Evolutionary conservation across 2,329 filamentous ascomycete species (phyloP).

Genomic region (Ceratocystis smalleyi): DNA sequence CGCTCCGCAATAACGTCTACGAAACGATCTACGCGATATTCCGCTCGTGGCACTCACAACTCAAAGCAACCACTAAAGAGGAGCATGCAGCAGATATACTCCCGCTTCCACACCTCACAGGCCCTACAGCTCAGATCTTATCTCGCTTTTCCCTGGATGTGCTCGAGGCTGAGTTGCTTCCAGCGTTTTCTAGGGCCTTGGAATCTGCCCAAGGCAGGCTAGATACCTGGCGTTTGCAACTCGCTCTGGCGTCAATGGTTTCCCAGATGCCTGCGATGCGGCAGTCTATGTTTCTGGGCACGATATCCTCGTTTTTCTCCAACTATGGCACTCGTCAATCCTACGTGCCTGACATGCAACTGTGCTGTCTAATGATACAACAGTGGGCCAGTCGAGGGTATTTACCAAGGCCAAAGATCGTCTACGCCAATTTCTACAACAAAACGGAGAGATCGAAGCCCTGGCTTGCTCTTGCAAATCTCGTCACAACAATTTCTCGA

Average conservation of each 20-base stretch:
- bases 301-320: conserved; percentile 15
- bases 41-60: neutral
- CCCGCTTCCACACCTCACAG: conserved; percentile 13
- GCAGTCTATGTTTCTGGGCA: conserved; percentile 17
- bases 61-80: neutral
- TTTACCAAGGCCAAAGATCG: neutral
- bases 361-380: conserved; percentile 18
- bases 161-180: neutral
- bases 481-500: conserved; percentile 8
- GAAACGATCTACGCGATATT: conserved; percentile 2
- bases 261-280: conserved; percentile 18
- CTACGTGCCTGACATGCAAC: conserved; percentile 14
- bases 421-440: conserved; percentile 3
- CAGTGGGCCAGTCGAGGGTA: conserved; percentile 19
- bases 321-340: neutral
- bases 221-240: conserved; percentile 8
- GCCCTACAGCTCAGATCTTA: conserved; percentile 7
- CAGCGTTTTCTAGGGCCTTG: neutral
- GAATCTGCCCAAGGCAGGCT: neutral
- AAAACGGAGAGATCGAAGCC: neutral
- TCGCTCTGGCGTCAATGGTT: conserved; percentile 18
- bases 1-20: neutral
- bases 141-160: conserved; percentile 6
- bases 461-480: conserved; percentile 8
- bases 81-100: neutral